Conservation (phyloP, 139 green algal genomes). For the Chlorokybus atmophyticus region DNA sequence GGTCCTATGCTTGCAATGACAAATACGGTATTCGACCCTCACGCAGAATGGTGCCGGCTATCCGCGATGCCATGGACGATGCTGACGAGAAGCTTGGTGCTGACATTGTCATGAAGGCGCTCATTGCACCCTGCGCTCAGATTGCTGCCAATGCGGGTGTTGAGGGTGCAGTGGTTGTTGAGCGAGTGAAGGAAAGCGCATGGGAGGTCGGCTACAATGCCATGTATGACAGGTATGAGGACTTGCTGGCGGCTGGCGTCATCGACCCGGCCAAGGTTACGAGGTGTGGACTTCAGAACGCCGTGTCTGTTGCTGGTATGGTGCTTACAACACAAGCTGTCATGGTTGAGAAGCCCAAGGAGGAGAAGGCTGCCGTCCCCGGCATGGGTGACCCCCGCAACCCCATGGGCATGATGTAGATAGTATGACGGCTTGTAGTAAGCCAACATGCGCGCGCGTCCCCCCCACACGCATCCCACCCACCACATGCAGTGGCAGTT, state of each 20-base stretch:
- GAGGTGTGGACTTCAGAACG: slow-evolving; percentile 74
- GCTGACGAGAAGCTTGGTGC: slow-evolving; percentile 82
- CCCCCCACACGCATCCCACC: too few relatives aligned
- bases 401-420: not conserved
- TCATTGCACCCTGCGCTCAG: slow-evolving; percentile 38
- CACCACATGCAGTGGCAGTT: too few relatives aligned
- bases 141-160: slow-evolving; percentile 84
- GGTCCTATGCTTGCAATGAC: too few relatives aligned
- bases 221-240: slow-evolving; percentile 39
- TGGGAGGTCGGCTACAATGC: slow-evolving; percentile 92
- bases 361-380: not conserved
- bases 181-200: slow-evolving; percentile 63
- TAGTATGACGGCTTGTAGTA: too few relatives aligned
- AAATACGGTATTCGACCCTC: too few relatives aligned
- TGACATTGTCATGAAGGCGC: slow-evolving; percentile 85
- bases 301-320: slow-evolving; percentile 89
- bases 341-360: slow-evolving; percentile 68
- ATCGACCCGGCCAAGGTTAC: slow-evolving; percentile 96
- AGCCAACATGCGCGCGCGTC: too few relatives aligned
- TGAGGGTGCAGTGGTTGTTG: slow-evolving; percentile 77
- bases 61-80: slow-evolving; percentile 63
- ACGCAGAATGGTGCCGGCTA: slow-evolving; percentile 62
- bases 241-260: slow-evolving; percentile 52
- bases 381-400: not conserved
- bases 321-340: slow-evolving; percentile 96